Evolutionary conservation across 495 filamentous ascomycete species (phyloP).

Genomic region (Astrothelium subdiscretum): DNA sequence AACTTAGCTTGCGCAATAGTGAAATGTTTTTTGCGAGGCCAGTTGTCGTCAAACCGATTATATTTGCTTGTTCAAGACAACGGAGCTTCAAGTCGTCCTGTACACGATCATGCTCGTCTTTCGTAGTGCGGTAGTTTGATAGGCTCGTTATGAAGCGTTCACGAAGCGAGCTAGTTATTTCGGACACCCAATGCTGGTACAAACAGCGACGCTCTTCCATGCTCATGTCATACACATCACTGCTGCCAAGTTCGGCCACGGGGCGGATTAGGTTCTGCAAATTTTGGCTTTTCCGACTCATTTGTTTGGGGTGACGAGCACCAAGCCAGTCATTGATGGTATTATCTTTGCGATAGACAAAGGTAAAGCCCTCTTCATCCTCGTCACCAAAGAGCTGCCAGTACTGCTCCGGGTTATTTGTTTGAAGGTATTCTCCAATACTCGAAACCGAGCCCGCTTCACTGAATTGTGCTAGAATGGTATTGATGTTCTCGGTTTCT

Average conservation of each 20-base stretch:
- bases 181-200: conserved; percentile 34
- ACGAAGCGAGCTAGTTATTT: conserved; percentile 29
- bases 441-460: conserved; percentile 10
- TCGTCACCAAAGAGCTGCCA: conserved; percentile 17
- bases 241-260: conserved; percentile 3
- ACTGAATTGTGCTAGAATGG: conserved; percentile 22
- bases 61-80: conserved; percentile 40
- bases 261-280: conserved; percentile 5
- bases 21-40: conserved; percentile 57
- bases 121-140: conserved; percentile 24
- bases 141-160: conserved; percentile 25
- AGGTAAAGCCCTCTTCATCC: conserved; percentile 23
- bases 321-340: conserved; percentile 12
- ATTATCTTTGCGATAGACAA: conserved; percentile 5
- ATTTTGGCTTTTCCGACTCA: not conserved
- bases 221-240: conserved; percentile 13
- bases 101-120: conserved; percentile 26
- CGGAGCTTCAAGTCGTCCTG: conserved; percentile 40
- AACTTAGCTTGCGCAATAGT: conserved; percentile 45
- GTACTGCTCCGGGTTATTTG: conserved; percentile 5
- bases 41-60: conserved; percentile 69
- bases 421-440: conserved; percentile 10
- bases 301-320: not conserved
- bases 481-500: conserved; percentile 15
- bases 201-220: conserved; percentile 17